These are phyloP conservation scores for Cucumis sativus DNA, from an alignment of 306 rosid species.

Conservation along the genomic window DNA sequence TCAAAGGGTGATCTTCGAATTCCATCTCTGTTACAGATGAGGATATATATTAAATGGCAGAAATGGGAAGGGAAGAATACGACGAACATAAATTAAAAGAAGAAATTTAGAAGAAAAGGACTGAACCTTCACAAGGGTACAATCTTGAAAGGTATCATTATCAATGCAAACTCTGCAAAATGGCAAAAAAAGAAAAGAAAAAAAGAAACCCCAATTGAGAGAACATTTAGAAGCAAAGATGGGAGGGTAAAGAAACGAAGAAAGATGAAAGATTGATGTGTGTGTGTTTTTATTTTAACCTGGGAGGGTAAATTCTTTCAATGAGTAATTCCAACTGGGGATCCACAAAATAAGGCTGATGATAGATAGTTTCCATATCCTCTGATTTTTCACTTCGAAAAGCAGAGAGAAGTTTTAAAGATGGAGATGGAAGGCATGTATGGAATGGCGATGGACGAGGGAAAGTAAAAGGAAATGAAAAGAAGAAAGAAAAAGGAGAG, in stretches of 20 bases:
- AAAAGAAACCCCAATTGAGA: neutral
- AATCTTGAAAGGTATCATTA: constrained; percentile 54
- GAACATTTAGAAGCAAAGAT: neutral
- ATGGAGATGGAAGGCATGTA: no score
- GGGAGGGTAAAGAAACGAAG: neutral
- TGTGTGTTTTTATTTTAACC: constrained; percentile 21
- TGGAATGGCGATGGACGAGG: no score
- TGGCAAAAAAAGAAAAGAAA: neutral
- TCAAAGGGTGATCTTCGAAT: neutral
- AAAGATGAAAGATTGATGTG: neutral
- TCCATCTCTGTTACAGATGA: neutral
- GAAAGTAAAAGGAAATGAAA: no score
- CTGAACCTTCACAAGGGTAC: constrained; percentile 76
- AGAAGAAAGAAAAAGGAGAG: no score
- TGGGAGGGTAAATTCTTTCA: constrained; percentile 83
- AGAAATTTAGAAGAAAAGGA: neutral
- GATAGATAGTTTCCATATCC: constrained; percentile 40
- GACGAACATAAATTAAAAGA: neutral
- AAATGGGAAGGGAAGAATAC: neutral
- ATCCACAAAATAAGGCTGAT: constrained; percentile 44
- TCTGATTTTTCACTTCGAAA: neutral
- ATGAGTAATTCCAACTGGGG: constrained; percentile 59
- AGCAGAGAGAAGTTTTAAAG: no score
- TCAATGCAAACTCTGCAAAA: constrained; percentile 71
- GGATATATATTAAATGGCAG: neutral